These are phyloP conservation scores for Macroventuria anomochaeta DNA, from an alignment of 2,329 filamentous ascomycete species.

Conservation along the genomic window DNA sequence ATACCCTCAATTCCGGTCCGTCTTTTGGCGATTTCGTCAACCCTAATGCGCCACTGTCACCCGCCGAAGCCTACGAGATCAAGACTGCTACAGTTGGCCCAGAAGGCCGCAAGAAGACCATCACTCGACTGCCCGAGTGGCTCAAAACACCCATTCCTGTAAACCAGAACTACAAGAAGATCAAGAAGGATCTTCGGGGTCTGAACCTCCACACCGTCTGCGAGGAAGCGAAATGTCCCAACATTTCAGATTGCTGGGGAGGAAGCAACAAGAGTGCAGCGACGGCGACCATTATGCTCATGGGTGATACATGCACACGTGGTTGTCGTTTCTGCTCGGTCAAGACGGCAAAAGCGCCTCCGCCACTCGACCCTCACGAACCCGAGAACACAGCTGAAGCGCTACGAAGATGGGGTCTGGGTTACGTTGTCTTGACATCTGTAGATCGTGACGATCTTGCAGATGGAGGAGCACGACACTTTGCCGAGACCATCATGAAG, in stretches of 20 bases:
- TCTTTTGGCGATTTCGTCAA: conserved; percentile 69
- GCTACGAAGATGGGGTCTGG: conserved; percentile 87
- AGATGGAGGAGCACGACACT: conserved; percentile 88
- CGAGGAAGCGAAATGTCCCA: conserved; percentile 95
- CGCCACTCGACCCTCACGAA: conserved; percentile 91
- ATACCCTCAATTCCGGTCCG: conserved; percentile 69
- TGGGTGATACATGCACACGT: conserved; percentile 97
- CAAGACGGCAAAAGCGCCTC: conserved; percentile 78
- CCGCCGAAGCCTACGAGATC: conserved; percentile 64
- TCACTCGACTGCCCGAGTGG: conserved; percentile 85
- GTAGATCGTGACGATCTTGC: conserved; percentile 92
- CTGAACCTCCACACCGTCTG: conserved; percentile 93
- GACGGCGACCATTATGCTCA: conserved; percentile 98
- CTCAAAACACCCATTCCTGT: conserved; percentile 94
- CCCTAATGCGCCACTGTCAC: conserved; percentile 51
- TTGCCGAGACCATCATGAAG: conserved; percentile 90
- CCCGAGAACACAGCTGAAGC: conserved; percentile 97
- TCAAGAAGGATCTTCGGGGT: conserved; percentile 90
- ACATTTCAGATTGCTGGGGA: conserved; percentile 98
- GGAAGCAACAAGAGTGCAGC: conserved; percentile 86
- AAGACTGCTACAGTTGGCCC: conserved; percentile 68
- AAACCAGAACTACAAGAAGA: conserved; percentile 87
- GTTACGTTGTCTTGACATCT: conserved; percentile 92
- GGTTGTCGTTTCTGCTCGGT: conserved; percentile 97
- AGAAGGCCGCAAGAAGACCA: conserved; percentile 67